phyloP scores from a whole-genome alignment of 345 rosid species.

The Gossypium thurberi region DNA sequence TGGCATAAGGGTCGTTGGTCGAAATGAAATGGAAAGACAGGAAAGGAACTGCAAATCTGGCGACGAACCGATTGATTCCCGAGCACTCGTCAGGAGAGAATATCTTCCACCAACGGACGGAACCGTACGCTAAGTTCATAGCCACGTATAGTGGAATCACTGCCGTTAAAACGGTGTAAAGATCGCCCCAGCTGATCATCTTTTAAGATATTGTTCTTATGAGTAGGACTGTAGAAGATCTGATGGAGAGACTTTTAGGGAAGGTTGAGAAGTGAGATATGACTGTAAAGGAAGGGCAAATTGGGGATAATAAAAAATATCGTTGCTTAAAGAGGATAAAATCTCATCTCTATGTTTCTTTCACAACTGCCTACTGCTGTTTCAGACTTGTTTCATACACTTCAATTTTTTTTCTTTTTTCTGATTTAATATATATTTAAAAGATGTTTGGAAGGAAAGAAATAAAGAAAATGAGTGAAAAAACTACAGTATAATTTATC shows the following conservation, averaged over 20 bases:
- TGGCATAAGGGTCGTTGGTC: slow-evolving; percentile 61
- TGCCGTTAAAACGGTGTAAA: slow-evolving; percentile 83
- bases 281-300: slow-evolving; percentile 10
- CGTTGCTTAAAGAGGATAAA: slow-evolving; percentile 22
- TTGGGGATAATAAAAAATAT: slow-evolving; percentile 26
- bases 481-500: not conserved
- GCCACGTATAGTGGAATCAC: slow-evolving; percentile 92
- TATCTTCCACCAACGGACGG: slow-evolving; percentile 96
- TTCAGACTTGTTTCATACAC: not conserved
- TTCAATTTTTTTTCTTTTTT: not conserved
- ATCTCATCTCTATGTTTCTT: not conserved
- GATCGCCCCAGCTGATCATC: slow-evolving; percentile 68
- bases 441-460: too few relatives aligned
- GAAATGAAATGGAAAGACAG: slow-evolving; percentile 95
- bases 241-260: too few relatives aligned
- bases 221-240: not conserved
- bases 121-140: slow-evolving; percentile 86
- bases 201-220: not conserved
- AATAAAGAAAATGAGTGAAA: not conserved
- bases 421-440: too few relatives aligned
- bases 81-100: slow-evolving; percentile 93
- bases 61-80: slow-evolving; percentile 92
- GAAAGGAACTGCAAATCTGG: slow-evolving; percentile 90
- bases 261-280: not conserved
- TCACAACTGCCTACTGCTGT: slow-evolving; percentile 3